Evolutionary conservation across 1,139 yeast genomes (phyloP).

Genomic region (Suhomyces coccinellae): DNA sequence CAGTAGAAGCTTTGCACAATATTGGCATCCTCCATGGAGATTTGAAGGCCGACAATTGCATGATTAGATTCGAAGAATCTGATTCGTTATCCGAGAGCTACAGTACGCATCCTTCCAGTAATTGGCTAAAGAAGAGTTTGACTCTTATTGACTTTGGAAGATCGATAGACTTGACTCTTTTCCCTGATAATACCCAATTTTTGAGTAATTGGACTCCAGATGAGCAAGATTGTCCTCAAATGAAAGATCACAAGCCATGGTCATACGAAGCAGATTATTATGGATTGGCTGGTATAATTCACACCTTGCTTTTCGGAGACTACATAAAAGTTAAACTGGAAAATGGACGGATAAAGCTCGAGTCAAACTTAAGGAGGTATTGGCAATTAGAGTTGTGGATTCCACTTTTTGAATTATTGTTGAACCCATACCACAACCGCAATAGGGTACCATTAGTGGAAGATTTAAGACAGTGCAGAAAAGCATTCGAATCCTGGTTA

Average conservation of each 20-base stretch:
- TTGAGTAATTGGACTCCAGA: slow-evolving; percentile 63
- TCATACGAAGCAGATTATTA: slow-evolving; percentile 81
- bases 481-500: slow-evolving; percentile 47
- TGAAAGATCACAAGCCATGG: slow-evolving; percentile 68
- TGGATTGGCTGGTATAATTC: slow-evolving; percentile 77
- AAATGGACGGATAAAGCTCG: slow-evolving; percentile 35
- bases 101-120: slow-evolving; percentile 32
- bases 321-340: slow-evolving; percentile 48
- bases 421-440: slow-evolving; percentile 52
- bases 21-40: slow-evolving; percentile 81
- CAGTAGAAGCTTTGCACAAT: slow-evolving; percentile 62
- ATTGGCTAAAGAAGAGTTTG: slow-evolving; percentile 60
- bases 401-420: slow-evolving; percentile 59
- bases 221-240: slow-evolving; percentile 75
- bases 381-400: slow-evolving; percentile 80
- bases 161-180: slow-evolving; percentile 68
- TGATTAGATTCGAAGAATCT: slow-evolving; percentile 53
- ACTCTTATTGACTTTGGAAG: slow-evolving; percentile 82
- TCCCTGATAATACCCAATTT: slow-evolving; percentile 52
- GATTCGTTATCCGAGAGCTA: slow-evolving; percentile 27
- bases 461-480: slow-evolving; percentile 37
- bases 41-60: slow-evolving; percentile 82
- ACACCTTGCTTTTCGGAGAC: slow-evolving; percentile 69
- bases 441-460: slow-evolving; percentile 39
- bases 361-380: slow-evolving; percentile 60